These are phyloP conservation scores for Boletus huronensis DNA, from an alignment of 768 basidiomycete species.

Conservation along the genomic window DNA sequence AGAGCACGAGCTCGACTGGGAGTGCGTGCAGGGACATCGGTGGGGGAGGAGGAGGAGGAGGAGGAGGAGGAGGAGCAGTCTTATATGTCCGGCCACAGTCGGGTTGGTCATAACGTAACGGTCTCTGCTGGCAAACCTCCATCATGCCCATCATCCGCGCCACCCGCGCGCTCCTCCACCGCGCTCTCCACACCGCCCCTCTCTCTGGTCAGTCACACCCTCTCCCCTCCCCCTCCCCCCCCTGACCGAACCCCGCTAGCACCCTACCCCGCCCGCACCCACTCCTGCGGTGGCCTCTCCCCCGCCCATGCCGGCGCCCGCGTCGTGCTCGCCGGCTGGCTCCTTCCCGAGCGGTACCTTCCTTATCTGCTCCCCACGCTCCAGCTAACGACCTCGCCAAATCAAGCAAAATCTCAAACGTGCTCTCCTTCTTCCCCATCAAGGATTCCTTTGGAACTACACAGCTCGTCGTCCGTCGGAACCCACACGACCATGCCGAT, in stretches of 20 bases:
- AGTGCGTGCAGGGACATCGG: slow-evolving; percentile 43
- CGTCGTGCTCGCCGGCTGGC: slow-evolving; percentile 79
- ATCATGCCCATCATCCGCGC: slow-evolving; percentile 5
- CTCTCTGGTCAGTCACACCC: not conserved
- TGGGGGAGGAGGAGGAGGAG: slow-evolving; percentile 9
- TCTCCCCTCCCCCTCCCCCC: no score
- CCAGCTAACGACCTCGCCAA: slow-evolving; percentile 34
- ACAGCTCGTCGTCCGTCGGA: slow-evolving; percentile 69
- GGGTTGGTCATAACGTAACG: slow-evolving; percentile 16
- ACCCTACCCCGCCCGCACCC: slow-evolving; percentile 57
- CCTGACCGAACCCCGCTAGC: slow-evolving; percentile 34
- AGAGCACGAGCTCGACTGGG: slow-evolving; percentile 62
- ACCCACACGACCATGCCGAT: slow-evolving; percentile 20
- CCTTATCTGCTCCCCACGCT: slow-evolving; percentile 26
- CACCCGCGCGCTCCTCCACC: not conserved
- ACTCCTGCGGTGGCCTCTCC: slow-evolving; percentile 59
- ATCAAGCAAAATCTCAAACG: slow-evolving; percentile 62
- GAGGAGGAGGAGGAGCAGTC: not conserved
- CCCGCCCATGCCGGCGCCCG: slow-evolving; percentile 46
- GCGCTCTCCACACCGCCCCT: not conserved
- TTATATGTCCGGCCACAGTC: not conserved
- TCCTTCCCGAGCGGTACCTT: slow-evolving; percentile 76
- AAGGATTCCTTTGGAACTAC: slow-evolving; percentile 73
- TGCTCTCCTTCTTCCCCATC: slow-evolving; percentile 81
- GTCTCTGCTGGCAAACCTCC: not conserved